Evolutionary conservation across 345 rosid genomes (phyloP).

Genomic region (Laguncularia racemosa): DNA sequence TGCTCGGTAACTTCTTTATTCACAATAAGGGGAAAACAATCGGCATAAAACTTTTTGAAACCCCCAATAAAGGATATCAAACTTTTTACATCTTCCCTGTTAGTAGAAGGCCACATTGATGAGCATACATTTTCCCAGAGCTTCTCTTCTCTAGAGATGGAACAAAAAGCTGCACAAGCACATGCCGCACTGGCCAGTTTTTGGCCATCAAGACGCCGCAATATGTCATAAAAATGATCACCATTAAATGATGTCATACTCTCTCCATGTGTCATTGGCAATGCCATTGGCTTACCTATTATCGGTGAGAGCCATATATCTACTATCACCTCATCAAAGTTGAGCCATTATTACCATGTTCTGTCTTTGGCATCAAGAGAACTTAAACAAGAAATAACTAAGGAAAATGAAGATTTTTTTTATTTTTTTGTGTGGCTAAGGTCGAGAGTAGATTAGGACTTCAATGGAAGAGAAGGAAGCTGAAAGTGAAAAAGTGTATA

Average conservation of each 20-base stretch:
- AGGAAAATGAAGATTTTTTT: no score
- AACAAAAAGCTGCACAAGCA: conserved; percentile 55
- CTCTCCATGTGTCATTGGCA: conserved; percentile 32
- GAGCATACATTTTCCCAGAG: conserved; percentile 73
- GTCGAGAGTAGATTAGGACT: no score
- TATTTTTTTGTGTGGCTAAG: no score
- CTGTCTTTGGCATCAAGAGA: no score
- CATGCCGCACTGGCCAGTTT: conserved; percentile 73
- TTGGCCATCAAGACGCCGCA: conserved; percentile 69
- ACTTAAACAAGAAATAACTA: no score
- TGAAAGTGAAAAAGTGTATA: no score
- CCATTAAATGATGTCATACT: conserved; percentile 41
- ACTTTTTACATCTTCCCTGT: conserved; percentile 52
- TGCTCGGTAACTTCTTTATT: conserved; percentile 52
- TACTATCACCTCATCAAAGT: no score
- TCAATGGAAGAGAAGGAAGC: no score
- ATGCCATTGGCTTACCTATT: conserved; percentile 11
- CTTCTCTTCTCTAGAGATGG: conserved; percentile 65
- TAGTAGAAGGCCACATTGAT: conserved; percentile 75
- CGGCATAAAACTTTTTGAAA: conserved; percentile 64
- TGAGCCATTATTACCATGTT: no score
- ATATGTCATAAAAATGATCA: conserved; percentile 63
- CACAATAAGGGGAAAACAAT: conserved; percentile 70
- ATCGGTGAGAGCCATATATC: not conserved
- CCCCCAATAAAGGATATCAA: conserved; percentile 56